Evolutionary conservation across 2,329 filamentous ascomycete species (phyloP), one percentile per base, ranked within the genome.

Genomic region (Phialocephala subalpina): DNA sequence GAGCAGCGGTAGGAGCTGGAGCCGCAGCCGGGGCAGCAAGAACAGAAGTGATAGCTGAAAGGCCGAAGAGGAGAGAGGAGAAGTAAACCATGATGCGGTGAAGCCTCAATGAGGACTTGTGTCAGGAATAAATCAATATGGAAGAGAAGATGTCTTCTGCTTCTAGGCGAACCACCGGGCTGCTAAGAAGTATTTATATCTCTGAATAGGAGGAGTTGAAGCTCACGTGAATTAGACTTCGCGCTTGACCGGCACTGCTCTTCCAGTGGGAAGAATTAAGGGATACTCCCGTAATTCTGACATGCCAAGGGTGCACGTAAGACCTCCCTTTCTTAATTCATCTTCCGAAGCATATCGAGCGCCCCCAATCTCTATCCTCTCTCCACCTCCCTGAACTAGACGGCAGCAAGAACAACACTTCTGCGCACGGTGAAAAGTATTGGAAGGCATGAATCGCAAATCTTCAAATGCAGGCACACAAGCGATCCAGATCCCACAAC

Each of bases 1-100:
- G 59, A 25, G 63, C 62, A 25, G 65, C 47, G 22, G 67, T 67
- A 22, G 67, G 65, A 36, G 42, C 67, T 29, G 60, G 36, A 60
- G 60, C 56, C 25, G 60, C 57, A 53, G 45, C 61, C 2, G 61
- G 55, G 33, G 40, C 33, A 38, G 57, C 56, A 59, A 59, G 22
- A 25, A 47, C 61, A 6, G 33, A 36, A 22, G 53, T 38, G 25
- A 56, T n/a, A 18, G 56, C 55, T 11, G 52, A 9, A 18, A 20
- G 33, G 40, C 14, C n/a, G n/a, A 29, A 36, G n/a, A 58, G 7
- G 18, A 58, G 14, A 8, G 16, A 58, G 1, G 60, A 45, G 36
- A 63, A 22, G 16, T 35, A 18, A 45, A 63, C 60, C 60, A 63
- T 58, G 52, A 35, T 62, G 52, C 33, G 16, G 25, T n/a, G 18